Evolutionary conservation across 225 moss, liverwort and hornwort genomes (phyloP).

Genomic region (Rhytidiadelphus loreus): DNA sequence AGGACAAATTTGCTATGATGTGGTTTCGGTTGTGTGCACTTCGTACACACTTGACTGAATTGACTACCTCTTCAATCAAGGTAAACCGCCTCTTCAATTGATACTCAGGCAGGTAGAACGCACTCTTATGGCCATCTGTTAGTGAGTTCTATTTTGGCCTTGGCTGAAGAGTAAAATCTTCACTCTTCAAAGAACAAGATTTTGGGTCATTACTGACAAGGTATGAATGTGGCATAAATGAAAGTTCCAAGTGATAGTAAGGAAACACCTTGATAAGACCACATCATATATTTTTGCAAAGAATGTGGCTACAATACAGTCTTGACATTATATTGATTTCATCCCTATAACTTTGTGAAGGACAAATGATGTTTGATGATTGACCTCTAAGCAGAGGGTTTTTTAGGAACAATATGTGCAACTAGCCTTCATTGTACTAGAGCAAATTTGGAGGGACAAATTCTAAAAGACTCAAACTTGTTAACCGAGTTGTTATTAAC

Average conservation of each 20-base stretch:
- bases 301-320: neutral
- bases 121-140: neutral
- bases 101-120: neutral
- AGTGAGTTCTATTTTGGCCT: neutral
- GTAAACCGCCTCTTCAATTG: neutral
- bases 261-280: neutral
- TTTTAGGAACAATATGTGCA: fast-evolving
- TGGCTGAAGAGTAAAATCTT: neutral
- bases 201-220: neutral
- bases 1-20: neutral
- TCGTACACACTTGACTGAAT: neutral
- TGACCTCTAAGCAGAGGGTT: fast-evolving
- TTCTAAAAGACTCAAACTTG: fast-evolving
- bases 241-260: neutral
- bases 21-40: neutral
- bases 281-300: neutral
- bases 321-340: neutral
- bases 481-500: too few relatives aligned
- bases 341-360: fast-evolving
- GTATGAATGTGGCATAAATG: neutral
- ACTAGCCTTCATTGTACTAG: neutral
- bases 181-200: neutral
- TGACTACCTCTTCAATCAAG: neutral
- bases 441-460: fast-evolving
- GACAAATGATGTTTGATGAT: neutral